phyloP scores from a whole-genome alignment of 306 rosid genomes.

The Cucumis hystrix region DNA sequence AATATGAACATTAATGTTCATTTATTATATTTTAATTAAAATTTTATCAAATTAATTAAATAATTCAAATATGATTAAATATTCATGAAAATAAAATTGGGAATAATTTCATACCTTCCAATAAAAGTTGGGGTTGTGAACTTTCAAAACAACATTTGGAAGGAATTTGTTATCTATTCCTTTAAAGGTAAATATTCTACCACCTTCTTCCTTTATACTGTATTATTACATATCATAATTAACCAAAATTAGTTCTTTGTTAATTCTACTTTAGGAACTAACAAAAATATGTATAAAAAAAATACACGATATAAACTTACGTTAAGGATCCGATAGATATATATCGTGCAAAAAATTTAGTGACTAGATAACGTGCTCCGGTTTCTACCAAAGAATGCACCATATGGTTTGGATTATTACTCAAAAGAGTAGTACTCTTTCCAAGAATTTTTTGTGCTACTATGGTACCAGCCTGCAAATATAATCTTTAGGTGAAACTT shows the following conservation, averaged over 20 bases:
- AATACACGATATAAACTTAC: conserved; percentile 29
- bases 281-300: no score
- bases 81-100: background rate
- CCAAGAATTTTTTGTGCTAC: conserved; percentile 63
- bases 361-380: conserved; percentile 62
- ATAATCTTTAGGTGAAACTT: background rate
- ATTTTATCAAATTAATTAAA: no score
- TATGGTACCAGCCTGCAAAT: conserved; percentile 61
- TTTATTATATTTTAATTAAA: no score
- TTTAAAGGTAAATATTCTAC: conserved; percentile 15
- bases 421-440: conserved; percentile 24
- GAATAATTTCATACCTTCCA: conserved; percentile 53
- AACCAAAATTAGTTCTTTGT: background rate
- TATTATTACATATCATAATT: background rate
- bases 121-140: conserved; percentile 55
- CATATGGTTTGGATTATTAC: conserved; percentile 65
- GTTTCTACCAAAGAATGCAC: conserved; percentile 58
- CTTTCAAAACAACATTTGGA: no score
- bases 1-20: no score
- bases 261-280: no score
- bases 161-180: no score
- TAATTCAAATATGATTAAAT: background rate
- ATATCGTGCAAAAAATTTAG: conserved; percentile 46
- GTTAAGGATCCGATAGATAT: conserved; percentile 52
- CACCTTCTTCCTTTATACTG: conserved; percentile 85